Percentiles rank a stretch among this genome's conserved stretches.
Conservation (phyloP, 495 filamentous ascomycete species). For the Neurospora sp. region DNA sequence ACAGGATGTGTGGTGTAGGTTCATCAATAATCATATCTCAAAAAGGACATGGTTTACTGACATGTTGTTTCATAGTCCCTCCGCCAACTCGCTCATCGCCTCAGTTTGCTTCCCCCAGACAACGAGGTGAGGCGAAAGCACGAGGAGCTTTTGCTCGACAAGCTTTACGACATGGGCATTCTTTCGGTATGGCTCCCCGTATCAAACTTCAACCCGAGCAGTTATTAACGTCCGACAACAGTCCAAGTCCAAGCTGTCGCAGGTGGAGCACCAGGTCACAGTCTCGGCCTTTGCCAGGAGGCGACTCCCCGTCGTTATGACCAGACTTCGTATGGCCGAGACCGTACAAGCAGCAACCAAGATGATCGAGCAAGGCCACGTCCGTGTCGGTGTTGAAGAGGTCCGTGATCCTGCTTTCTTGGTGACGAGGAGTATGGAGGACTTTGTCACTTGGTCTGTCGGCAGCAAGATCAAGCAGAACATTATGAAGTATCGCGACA, state of each 20-base stretch:
- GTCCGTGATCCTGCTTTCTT: conserved; percentile 76
- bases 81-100: conserved; percentile 77
- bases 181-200: conserved; percentile 28
- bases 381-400: conserved; percentile 84
- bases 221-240: conserved; percentile 17
- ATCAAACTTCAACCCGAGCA: background rate
- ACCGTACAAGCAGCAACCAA: conserved; percentile 71
- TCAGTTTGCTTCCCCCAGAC: conserved; percentile 56
- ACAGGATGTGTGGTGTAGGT: conserved; percentile 57
- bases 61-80: conserved; percentile 37
- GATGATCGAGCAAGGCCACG: conserved; percentile 92
- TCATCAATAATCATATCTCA: background rate
- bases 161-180: conserved; percentile 85
- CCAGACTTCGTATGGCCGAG: conserved; percentile 73
- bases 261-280: conserved; percentile 77
- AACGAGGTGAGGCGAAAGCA: conserved; percentile 69
- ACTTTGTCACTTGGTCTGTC: conserved; percentile 95
- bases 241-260: conserved; percentile 60
- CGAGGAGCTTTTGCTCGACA: conserved; percentile 74
- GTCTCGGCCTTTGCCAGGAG: conserved; percentile 76
- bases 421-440: conserved; percentile 78
- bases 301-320: conserved; percentile 73
- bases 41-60: background rate
- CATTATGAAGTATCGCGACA: conserved; percentile 86
- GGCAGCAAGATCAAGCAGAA: conserved; percentile 94